A percentile compares a stretch with the other conserved stretches of the same genome.
These are phyloP conservation scores for Saturnispora mendoncae DNA, from an alignment of 805 yeast species.

Conservation along the genomic window DNA sequence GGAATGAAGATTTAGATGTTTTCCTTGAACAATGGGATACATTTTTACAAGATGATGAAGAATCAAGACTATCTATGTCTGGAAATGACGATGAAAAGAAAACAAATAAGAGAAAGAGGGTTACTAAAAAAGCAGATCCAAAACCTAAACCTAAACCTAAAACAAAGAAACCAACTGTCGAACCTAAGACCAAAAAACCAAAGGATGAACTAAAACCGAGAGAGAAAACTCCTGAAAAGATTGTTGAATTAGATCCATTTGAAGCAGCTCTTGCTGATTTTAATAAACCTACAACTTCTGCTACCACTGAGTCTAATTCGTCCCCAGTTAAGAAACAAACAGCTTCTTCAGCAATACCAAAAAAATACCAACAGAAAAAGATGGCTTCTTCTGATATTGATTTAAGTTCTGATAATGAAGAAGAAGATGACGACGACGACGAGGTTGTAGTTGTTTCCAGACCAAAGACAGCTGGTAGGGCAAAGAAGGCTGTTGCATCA, in stretches of 20 bases:
- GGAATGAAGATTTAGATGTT: constrained; percentile 75
- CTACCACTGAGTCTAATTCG: too few species aligned
- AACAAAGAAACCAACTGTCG: constrained; percentile 32
- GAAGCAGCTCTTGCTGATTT: constrained; percentile 2
- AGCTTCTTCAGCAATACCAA: constrained; percentile 2
- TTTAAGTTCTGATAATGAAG: constrained; percentile 12
- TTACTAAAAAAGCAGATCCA: constrained; percentile 36
- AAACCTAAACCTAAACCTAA: constrained; percentile 22
- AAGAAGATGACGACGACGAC: too few species aligned
- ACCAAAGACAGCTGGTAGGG: constrained; percentile 9
- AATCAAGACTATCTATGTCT: constrained; percentile 43
- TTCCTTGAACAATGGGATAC: constrained; percentile 59
- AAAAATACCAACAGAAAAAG: constrained; percentile 8
- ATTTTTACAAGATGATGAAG: constrained; percentile 59
- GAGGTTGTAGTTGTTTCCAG: constrained; percentile 7
- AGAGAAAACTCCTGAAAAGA: constrained; percentile 6
- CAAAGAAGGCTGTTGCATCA: constrained; percentile 10
- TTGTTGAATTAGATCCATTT: constrained; percentile 16
- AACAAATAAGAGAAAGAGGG: constrained; percentile 24
- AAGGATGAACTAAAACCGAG: constrained; percentile 3
- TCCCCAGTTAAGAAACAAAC: constrained; percentile 1
- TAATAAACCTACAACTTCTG: constrained; percentile 1
- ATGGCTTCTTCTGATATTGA: constrained; percentile 9
- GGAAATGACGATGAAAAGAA: constrained; percentile 37
- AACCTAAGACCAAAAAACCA: constrained; percentile 16